phyloP scores from a whole-genome alignment of 2,329 filamentous ascomycete species.

The Grosmannia clavigera region DNA sequence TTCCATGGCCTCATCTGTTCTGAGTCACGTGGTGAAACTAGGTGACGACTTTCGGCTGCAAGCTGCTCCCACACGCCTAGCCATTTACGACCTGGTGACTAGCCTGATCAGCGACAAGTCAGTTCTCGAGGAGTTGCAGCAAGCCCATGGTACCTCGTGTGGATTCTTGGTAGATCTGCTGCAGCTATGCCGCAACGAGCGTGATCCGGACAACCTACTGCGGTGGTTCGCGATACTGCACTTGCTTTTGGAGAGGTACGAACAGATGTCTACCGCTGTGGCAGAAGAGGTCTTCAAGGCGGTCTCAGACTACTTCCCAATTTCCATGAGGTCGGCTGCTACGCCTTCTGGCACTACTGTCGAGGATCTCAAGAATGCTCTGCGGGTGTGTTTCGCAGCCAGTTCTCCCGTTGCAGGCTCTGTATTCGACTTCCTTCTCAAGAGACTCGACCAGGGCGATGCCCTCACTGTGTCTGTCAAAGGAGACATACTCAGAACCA shows the following conservation, averaged over 20 bases:
- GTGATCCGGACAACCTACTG: constrained; percentile 44
- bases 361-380: constrained; percentile 39
- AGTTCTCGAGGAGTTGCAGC: constrained; percentile 23
- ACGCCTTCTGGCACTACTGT: constrained; percentile 38
- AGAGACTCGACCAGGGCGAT: constrained; percentile 46
- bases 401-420: constrained; percentile 31
- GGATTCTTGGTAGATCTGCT: constrained; percentile 38
- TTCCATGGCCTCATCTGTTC: constrained; percentile 33
- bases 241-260: constrained; percentile 31
- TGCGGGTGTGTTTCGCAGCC: constrained; percentile 42
- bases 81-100: constrained; percentile 37
- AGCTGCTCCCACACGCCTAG: constrained; percentile 35
- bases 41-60: constrained; percentile 46
- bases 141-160: constrained; percentile 27
- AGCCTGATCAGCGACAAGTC: constrained; percentile 27
- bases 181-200: constrained; percentile 39
- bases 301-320: constrained; percentile 50
- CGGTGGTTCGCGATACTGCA: constrained; percentile 42
- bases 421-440: constrained; percentile 40
- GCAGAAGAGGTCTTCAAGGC: constrained; percentile 38
- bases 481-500: constrained; percentile 40
- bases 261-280: constrained; percentile 27
- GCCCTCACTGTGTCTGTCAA: constrained; percentile 47
- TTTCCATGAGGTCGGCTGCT: constrained; percentile 40
- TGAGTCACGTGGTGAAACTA: constrained; percentile 35